Base-by-base conservation (phyloP, 257 asterid genomes). In the Linderniella brevidens region DNA sequence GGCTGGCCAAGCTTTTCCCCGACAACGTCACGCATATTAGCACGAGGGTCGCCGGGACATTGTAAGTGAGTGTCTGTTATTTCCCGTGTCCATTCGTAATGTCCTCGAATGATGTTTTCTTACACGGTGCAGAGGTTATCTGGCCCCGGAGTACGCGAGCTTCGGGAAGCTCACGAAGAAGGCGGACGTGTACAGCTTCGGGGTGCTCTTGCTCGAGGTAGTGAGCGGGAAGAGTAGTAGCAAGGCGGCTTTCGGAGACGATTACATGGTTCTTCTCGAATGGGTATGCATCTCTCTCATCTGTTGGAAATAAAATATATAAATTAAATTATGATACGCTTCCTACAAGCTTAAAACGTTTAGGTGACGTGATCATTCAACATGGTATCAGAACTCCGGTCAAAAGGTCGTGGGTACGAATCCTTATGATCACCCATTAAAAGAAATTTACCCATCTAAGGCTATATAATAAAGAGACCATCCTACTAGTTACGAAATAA, bases 1-100 rank as follows among this genome's bases (percentile, higher is more conserved):
- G 96, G 16, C 65, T 85, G 57, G 96, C 96, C 0, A 85, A 85
- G 53, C 83, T 85, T 8, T 85, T 85, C 56, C 96, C 96, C 4
- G 93, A 85, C 52, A 78, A 85, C 58, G 75, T 80, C 71, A 85
- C 96, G 8, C 96, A 85, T 39, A 75, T 85, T 40, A 85, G 92
- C 68, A 85, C 96, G 37, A 57, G 93, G 54, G 93, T 85, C 37
- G 96, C 93, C 13, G 96, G 96, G 58, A 85, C 96, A 45, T 53
- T 78, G 96, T 85, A 73, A 65, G 95, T 1, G 3, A 25, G 6
- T 25, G 40, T 25, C 32, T 25, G 3, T 25, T n/a, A n/a, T 25
- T 25, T 6, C 32, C 6, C 32, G 6, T 25, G 6, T 25, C 32
- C 4, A 25, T 25, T 25, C 32, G 32, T 25, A 25, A 25, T 6